phyloP scores from a whole-genome alignment of 176 grass and related monocot genomes.

The Themeda triandra region DNA sequence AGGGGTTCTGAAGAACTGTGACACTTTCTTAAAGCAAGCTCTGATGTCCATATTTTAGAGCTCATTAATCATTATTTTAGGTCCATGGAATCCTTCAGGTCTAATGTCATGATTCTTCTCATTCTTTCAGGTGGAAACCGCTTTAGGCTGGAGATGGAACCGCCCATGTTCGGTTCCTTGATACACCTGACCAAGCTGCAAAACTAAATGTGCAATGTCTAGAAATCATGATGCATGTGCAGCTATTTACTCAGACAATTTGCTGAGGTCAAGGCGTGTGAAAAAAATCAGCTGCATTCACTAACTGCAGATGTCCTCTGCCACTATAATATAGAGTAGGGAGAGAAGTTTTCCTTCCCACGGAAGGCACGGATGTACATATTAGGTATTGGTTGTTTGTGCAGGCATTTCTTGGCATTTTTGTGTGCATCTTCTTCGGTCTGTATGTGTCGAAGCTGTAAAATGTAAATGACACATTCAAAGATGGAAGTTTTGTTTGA shows the following conservation, averaged over 20 bases:
- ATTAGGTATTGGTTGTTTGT: slow-evolving; percentile 45
- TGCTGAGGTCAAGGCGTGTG: slow-evolving; percentile 13
- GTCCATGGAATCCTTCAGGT: background rate
- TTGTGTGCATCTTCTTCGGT: slow-evolving; percentile 30
- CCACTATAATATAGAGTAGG: slow-evolving; percentile 46
- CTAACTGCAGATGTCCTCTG: slow-evolving; percentile 40
- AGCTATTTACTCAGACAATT: slow-evolving; percentile 4
- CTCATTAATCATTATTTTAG: slow-evolving; percentile 5
- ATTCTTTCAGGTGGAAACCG: slow-evolving; percentile 35
- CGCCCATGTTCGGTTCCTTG: slow-evolving; percentile 7
- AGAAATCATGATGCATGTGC: slow-evolving; percentile 34
- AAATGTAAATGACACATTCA: slow-evolving; percentile 65
- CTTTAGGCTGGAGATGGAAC: slow-evolving; percentile 28
- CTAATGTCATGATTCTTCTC: slow-evolving; percentile 20
- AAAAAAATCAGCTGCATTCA: slow-evolving; percentile 13
- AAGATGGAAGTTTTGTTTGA: slow-evolving; percentile 36
- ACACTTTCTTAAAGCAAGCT: slow-evolving; percentile 47
- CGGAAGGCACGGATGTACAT: slow-evolving; percentile 42
- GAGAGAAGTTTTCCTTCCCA: slow-evolving; percentile 13
- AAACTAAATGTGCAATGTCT: slow-evolving; percentile 9
- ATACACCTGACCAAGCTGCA: slow-evolving; percentile 12
- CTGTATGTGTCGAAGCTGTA: slow-evolving; percentile 41
- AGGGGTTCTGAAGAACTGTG: slow-evolving; percentile 23
- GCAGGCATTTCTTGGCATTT: slow-evolving; percentile 39
- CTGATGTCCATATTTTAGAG: slow-evolving; percentile 33